Evolutionary conservation across 1,284 basidiomycete species (phyloP).

Genomic region (Marasmius tenuissimus): DNA sequence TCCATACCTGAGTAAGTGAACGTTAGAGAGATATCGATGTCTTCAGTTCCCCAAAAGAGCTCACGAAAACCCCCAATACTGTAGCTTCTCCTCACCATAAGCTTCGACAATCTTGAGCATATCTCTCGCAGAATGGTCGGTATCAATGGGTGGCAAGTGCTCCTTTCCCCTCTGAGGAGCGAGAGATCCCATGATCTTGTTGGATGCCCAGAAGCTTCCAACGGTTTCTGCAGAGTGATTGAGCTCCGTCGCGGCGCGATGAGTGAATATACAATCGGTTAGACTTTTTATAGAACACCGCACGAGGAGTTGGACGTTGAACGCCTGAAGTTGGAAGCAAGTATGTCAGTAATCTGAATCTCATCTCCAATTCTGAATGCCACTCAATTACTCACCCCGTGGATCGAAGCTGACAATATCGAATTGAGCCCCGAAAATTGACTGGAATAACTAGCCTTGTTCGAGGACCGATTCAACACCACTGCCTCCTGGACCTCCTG

Average conservation of each 20-base stretch:
- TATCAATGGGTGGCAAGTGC: slow-evolving; percentile 38
- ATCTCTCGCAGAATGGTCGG: slow-evolving; percentile 45
- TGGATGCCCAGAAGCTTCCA: slow-evolving; percentile 24
- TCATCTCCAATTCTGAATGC: no score
- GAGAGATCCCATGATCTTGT: slow-evolving; percentile 28
- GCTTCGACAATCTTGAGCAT: slow-evolving; percentile 48
- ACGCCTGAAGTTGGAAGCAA: slow-evolving; percentile 22
- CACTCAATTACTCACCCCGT: slow-evolving; percentile 20
- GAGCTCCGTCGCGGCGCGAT: slow-evolving; percentile 5
- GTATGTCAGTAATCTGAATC: no score
- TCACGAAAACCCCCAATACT: slow-evolving; percentile 54
- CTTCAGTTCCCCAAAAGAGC: no score
- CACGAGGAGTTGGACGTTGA: slow-evolving; percentile 31
- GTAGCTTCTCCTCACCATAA: slow-evolving; percentile 43
- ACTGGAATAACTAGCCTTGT: slow-evolving; percentile 28
- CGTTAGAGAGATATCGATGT: no score
- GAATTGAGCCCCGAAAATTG: slow-evolving; percentile 42
- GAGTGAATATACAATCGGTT: not conserved
- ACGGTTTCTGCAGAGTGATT: slow-evolving; percentile 25
- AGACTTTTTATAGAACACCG: slow-evolving; percentile 31
- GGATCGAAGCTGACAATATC: slow-evolving; percentile 55
- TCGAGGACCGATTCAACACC: slow-evolving; percentile 34
- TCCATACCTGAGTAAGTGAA: slow-evolving; percentile 35
- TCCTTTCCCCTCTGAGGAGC: slow-evolving; percentile 23
- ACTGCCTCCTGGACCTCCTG: slow-evolving; percentile 51